These are phyloP conservation scores for Candida orba DNA, from an alignment of 805 yeast species.

Conservation along the genomic window DNA sequence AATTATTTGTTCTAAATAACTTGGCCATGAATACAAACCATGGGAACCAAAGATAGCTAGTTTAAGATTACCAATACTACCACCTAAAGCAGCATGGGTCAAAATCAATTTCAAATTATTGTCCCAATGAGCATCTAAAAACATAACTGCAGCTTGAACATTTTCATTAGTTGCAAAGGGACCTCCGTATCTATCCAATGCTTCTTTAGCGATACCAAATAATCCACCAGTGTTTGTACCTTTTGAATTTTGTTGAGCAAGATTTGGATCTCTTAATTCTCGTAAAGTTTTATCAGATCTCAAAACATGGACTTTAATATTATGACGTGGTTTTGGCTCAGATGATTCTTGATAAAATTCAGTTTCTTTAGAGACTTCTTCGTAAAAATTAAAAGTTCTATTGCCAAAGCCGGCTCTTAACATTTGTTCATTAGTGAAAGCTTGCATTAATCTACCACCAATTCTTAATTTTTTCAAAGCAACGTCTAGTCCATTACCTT, in stretches of 20 bases:
- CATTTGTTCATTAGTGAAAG: constrained; percentile 90
- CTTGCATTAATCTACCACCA: constrained; percentile 85
- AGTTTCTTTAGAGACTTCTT: constrained; percentile 52
- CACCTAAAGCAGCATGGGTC: constrained; percentile 94
- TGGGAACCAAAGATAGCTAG: constrained; percentile 94
- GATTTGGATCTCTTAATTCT: constrained; percentile 68
- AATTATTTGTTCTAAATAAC: constrained; percentile 61
- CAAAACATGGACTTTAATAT: constrained; percentile 74
- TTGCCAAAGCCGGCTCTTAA: constrained; percentile 67
- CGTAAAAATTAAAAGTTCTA: constrained; percentile 68
- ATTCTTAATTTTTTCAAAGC: constrained; percentile 71
- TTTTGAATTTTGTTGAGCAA: constrained; percentile 78
- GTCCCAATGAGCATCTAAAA: constrained; percentile 84
- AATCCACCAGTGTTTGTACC: constrained; percentile 73
- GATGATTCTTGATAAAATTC: constrained; percentile 38
- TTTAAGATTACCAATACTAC: constrained; percentile 62
- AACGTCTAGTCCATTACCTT: constrained; percentile 58
- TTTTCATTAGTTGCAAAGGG: constrained; percentile 44
- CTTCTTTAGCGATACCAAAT: constrained; percentile 74
- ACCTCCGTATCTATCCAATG: constrained; percentile 48
- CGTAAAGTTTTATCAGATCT: constrained; percentile 57
- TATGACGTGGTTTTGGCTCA: constrained; percentile 34
- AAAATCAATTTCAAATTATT: constrained; percentile 45
- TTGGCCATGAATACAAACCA: constrained; percentile 90
- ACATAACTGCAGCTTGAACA: constrained; percentile 74